These are phyloP conservation scores for Colletotrichum cuscutae DNA, from an alignment of 2,329 filamentous ascomycete species.

Conservation along the genomic window DNA sequence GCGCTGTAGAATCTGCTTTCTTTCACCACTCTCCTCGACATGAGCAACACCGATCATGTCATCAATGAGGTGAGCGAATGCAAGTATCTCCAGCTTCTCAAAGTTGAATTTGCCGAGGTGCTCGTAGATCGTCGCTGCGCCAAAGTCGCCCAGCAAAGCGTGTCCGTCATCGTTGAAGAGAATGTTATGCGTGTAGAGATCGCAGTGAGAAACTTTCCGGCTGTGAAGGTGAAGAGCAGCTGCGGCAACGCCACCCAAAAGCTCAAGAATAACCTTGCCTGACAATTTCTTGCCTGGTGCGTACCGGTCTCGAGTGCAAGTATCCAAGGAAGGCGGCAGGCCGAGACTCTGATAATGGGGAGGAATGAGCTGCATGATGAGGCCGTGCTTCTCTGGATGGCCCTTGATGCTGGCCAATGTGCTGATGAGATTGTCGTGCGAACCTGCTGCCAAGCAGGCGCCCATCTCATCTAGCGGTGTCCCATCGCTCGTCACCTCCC, in stretches of 20 bases:
- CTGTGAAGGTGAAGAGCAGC: slow-evolving; percentile 56
- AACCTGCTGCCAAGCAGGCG: slow-evolving; percentile 56
- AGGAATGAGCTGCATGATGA: slow-evolving; percentile 60
- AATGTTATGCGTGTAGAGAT: slow-evolving; percentile 60
- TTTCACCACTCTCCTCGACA: slow-evolving; percentile 5
- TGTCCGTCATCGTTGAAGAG: slow-evolving; percentile 52
- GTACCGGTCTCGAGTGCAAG: slow-evolving; percentile 58
- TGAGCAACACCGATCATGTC: slow-evolving; percentile 52
- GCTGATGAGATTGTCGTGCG: slow-evolving; percentile 56
- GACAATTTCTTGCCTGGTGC: slow-evolving; percentile 43
- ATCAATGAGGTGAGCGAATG: slow-evolving; percentile 58
- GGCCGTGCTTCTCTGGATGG: slow-evolving; percentile 52
- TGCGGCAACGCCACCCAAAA: slow-evolving; percentile 53
- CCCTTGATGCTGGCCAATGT: slow-evolving; percentile 54
- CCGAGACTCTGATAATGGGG: slow-evolving; percentile 54
- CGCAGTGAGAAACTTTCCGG: slow-evolving; percentile 56
- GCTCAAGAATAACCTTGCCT: slow-evolving; percentile 43
- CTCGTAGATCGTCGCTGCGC: slow-evolving; percentile 57
- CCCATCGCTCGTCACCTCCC: slow-evolving; percentile 58
- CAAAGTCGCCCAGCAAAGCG: slow-evolving; percentile 58
- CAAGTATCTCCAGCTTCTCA: slow-evolving; percentile 58
- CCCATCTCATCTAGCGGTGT: slow-evolving; percentile 60
- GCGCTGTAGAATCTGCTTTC: slow-evolving; percentile 26
- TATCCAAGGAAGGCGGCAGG: slow-evolving; percentile 54
- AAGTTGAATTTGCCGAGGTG: slow-evolving; percentile 40